phyloP scores from a whole-genome alignment of 169 alveolate genomes.

The Nephromyces sp. region DNA sequence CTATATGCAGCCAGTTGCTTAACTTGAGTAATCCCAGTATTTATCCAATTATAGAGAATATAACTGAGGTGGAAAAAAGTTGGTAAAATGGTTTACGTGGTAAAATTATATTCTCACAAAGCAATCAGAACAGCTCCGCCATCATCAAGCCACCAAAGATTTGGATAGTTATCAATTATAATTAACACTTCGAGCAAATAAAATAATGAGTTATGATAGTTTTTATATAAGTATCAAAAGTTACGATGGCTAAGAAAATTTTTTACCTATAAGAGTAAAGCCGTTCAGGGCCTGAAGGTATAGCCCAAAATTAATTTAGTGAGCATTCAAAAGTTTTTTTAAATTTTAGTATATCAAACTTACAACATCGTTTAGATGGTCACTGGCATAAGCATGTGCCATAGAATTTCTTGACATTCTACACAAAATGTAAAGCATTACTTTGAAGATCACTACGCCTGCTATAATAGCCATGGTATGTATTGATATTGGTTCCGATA shows the following conservation, averaged over 20 bases:
- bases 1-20: not conserved
- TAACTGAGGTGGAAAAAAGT: not conserved
- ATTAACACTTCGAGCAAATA: not conserved
- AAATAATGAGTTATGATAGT: not conserved
- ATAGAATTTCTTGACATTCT: not conserved
- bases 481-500: too few species aligned
- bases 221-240: too few species aligned
- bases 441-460: not conserved
- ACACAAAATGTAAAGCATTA: not conserved
- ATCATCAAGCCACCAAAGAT: conserved; percentile 10
- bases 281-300: too few species aligned
- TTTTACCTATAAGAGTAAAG: too few species aligned
- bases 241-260: too few species aligned
- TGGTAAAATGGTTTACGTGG: not conserved
- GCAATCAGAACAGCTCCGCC: conserved; percentile 5
- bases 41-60: not conserved
- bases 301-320: too few species aligned
- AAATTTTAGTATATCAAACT: too few species aligned
- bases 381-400: not conserved
- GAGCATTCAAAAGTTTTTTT: too few species aligned
- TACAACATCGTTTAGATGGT: not conserved
- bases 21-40: not conserved
- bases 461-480: not conserved
- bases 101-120: not conserved
- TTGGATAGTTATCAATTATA: not conserved